Base-by-base conservation (phyloP, 1,284 basidiomycete species). In the Tilletia indica region DNA sequence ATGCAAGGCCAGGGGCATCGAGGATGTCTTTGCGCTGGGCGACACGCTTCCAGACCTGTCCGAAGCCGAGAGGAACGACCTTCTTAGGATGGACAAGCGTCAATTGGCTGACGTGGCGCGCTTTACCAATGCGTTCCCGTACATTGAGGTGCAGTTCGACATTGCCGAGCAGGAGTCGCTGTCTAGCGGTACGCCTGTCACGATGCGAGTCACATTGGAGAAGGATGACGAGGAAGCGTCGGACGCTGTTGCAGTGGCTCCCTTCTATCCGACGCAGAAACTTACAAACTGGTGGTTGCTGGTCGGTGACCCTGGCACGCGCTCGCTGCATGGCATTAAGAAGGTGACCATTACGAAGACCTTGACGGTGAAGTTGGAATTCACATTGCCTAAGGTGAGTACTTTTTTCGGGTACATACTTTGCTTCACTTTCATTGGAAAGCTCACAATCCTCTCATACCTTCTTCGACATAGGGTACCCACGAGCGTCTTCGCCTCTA, bases 241-340 rank as follows among this genome's bases (percentile, higher is more conserved):
- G 16, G 71, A 69, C n/a, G 91, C 92, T 76, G 87, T 87, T 6
- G 95, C 95, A 21, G 88, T 97, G 34, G 94, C 94, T 0, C 93
- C 94, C 0, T 94, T 92, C 87, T 99, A 93, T 87, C 95, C 96
- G 0, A 86, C 86, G 71, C 91, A 91, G 84, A 98, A 98, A 88
- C 89, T 95, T 85, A 90, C 92, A 71, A 94, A 94, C 81, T 99
- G 95, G 94, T 99, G 95, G 95, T 87, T 98, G 39, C 94, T 98
- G 49, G 89, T 98, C 4, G 94, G 94, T 39, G 93, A 97, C 76
- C 83, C 89, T 86, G 71, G 87, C 85, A 81, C 90, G 86, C 77
- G 89, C 88, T 73, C 91, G 78, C 87, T 99, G 56, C 89, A 95
- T 42, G 92, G 93, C 68, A 97, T 99, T 88, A 97, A 98, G 87